Percentiles rank a stretch among this genome's conserved stretches.
phyloP scores from a whole-genome alignment of 768 basidiomycete species.

The Hortiboletus campestris region DNA sequence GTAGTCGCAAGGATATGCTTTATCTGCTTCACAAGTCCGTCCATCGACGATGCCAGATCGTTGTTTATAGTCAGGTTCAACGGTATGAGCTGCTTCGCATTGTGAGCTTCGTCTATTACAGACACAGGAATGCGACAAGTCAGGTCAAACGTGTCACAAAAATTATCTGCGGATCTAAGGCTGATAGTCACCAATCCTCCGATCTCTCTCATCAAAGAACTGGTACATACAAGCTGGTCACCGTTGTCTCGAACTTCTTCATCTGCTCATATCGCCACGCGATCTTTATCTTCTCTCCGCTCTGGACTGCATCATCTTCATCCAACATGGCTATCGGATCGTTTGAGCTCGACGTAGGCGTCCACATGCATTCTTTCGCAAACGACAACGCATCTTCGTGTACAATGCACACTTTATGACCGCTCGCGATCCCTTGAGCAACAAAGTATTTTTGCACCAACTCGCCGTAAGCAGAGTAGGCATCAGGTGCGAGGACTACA shows the following conservation, averaged over 20 bases:
- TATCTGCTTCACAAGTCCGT: constrained; percentile 29
- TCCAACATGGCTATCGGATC: constrained; percentile 25
- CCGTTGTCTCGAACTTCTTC: constrained; percentile 89
- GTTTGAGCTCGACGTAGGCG: constrained; percentile 32
- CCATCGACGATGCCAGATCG: constrained; percentile 17
- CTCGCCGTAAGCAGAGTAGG: constrained; percentile 81
- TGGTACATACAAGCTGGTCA: constrained; percentile 50
- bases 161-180: constrained; percentile 53
- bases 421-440: constrained; percentile 77
- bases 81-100: constrained; percentile 38
- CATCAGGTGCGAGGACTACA: constrained; percentile 77
- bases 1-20: constrained; percentile 29
- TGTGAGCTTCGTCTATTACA: constrained; percentile 44
- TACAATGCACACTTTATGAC: constrained; percentile 68
- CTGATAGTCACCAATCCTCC: constrained; percentile 11
- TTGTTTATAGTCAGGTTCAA: constrained; percentile 21
- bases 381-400: constrained; percentile 57
- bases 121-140: constrained; percentile 56
- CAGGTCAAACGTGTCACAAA: constrained; percentile 73
- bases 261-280: constrained; percentile 97
- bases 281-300: constrained; percentile 76
- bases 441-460: constrained; percentile 86
- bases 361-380: constrained; percentile 81
- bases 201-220: constrained; percentile 14
- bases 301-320: constrained; percentile 35